Percentiles rank a stretch among this genome's conserved stretches.
phyloP scores from a whole-genome alignment of 352 stramenopile species.

The Phytophthora megakarya region DNA sequence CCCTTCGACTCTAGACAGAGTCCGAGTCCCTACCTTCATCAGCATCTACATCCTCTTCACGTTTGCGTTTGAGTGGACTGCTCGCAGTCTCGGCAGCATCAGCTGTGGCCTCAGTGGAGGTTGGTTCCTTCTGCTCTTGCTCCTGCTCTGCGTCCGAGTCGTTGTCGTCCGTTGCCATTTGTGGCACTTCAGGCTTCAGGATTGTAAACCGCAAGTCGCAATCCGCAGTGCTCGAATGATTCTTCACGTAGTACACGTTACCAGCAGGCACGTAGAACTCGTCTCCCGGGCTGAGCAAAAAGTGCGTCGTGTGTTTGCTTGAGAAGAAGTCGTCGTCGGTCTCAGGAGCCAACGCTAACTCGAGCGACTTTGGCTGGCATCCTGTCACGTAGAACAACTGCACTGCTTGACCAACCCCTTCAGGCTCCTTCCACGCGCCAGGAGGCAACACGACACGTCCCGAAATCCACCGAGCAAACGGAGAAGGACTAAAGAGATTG shows the following conservation, averaged over 20 bases:
- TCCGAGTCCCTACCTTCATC: constrained; percentile 26
- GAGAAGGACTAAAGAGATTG: constrained; percentile 69
- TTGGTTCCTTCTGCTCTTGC: not conserved
- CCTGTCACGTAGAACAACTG: constrained; percentile 95
- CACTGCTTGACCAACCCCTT: constrained; percentile 92
- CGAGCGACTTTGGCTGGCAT: constrained; percentile 83
- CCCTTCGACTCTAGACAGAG: constrained; percentile 16
- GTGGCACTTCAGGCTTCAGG: constrained; percentile 73
- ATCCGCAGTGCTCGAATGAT: constrained; percentile 90
- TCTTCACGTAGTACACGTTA: constrained; percentile 97
- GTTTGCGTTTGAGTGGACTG: constrained; percentile 35
- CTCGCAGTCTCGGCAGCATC: constrained; percentile 13
- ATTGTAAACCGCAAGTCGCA: constrained; percentile 96
- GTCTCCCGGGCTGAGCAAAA: constrained; percentile 93
- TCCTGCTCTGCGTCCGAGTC: constrained; percentile 34
- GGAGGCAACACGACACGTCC: constrained; percentile 92
- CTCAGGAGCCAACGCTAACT: constrained; percentile 73
- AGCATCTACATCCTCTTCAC: constrained; percentile 23
- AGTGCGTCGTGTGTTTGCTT: constrained; percentile 91
- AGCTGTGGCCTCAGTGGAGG: constrained; percentile 7
- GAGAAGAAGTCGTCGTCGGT: constrained; percentile 88
- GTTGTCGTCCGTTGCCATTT: constrained; percentile 21
- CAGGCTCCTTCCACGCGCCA: constrained; percentile 94
- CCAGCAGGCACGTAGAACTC: constrained; percentile 97
- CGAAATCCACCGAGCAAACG: constrained; percentile 89